Base-by-base conservation (phyloP, 139 green algal genomes). In the Coelastrella sp. region DNA sequence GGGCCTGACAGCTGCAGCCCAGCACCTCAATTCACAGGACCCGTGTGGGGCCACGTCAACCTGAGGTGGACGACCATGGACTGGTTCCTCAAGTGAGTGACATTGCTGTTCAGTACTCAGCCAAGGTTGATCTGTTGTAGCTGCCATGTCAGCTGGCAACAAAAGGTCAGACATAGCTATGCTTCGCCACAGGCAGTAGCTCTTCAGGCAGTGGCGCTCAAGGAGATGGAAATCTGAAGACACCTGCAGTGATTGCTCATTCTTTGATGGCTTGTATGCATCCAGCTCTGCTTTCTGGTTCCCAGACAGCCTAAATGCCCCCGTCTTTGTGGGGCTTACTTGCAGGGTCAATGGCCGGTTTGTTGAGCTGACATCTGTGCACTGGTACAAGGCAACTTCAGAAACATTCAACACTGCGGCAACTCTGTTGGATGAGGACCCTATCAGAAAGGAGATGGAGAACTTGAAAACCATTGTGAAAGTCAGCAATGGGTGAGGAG, bases 331-430 rank as follows among this genome's bases (percentile, higher is more conserved):
- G 25, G 49, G 74, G 17, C 35, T 49, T 49, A 12, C 61, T 14
- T 81, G 27, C 84, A 89, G 84, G 70, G 73, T 75, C 4, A 84
- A 85, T 72, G 75, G 25, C 76, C 60, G 57, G 24, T 91, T 73
- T 73, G 68, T 91, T 20, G 70, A 88, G 49, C 27, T 91, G 80
- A 78, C 88, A n/a, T 87, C 88, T 8, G 70, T 91, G 25, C 88
- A 91, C 58, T 91, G 88, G 88, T 91, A 91, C 58, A 91, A 91
- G 66, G 88, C 80, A 14, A 91, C 88, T 12, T 68, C 24, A 27
- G 81, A 91, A n/a, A 88, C 68, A 8, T 57, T 58, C 68, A 88
- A 84, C 81, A 91, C 88, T 10, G n/a, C 88, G 5, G 68, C 24
- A 4, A 80, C 70, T 7, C 81, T 91, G 25, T 57, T 91, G 58